Evolutionary conservation across 768 basidiomycete species (phyloP).

Genomic region (Leccinum imitatum): DNA sequence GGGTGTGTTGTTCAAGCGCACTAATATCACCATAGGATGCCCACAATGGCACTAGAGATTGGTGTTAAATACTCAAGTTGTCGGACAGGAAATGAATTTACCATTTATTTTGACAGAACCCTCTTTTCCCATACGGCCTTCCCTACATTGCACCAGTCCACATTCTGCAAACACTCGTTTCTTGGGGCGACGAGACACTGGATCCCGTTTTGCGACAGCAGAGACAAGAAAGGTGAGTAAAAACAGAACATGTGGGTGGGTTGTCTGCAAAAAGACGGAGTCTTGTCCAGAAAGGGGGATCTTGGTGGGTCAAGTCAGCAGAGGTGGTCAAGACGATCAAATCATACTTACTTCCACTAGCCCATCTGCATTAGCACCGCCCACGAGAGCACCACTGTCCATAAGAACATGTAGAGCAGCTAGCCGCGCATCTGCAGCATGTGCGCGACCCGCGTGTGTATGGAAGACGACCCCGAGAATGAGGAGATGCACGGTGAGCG

Average conservation of each 20-base stretch:
- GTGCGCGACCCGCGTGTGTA: slow-evolving; percentile 56
- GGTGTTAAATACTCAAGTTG: not conserved
- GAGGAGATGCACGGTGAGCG: slow-evolving; percentile 58
- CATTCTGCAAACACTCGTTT: slow-evolving; percentile 67
- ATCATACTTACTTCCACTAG: slow-evolving; percentile 34
- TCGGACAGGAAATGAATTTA: not conserved
- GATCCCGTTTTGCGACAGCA: slow-evolving; percentile 66
- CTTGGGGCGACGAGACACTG: slow-evolving; percentile 72
- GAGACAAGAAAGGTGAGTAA: slow-evolving; percentile 67
- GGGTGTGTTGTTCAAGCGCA: slow-evolving; percentile 47
- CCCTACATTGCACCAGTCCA: slow-evolving; percentile 48
- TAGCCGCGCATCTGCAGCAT: slow-evolving; percentile 50
- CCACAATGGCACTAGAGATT: slow-evolving; percentile 51
- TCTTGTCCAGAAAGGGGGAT: slow-evolving; percentile 36
- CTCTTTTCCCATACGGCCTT: slow-evolving; percentile 39
- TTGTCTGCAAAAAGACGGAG: slow-evolving; percentile 55
- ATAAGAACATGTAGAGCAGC: slow-evolving; percentile 63
- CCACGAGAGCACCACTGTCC: slow-evolving; percentile 52
- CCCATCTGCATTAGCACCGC: slow-evolving; percentile 36
- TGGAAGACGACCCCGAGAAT: slow-evolving; percentile 60
- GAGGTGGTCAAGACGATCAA: slow-evolving; percentile 17
- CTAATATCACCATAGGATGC: slow-evolving; percentile 50
- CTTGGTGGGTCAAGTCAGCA: slow-evolving; percentile 13
- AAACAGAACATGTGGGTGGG: slow-evolving; percentile 67
- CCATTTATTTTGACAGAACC: slow-evolving; percentile 16